These are phyloP conservation scores for Termitomyces sp. DNA, from an alignment of 768 basidiomycete species.

Conservation along the genomic window DNA sequence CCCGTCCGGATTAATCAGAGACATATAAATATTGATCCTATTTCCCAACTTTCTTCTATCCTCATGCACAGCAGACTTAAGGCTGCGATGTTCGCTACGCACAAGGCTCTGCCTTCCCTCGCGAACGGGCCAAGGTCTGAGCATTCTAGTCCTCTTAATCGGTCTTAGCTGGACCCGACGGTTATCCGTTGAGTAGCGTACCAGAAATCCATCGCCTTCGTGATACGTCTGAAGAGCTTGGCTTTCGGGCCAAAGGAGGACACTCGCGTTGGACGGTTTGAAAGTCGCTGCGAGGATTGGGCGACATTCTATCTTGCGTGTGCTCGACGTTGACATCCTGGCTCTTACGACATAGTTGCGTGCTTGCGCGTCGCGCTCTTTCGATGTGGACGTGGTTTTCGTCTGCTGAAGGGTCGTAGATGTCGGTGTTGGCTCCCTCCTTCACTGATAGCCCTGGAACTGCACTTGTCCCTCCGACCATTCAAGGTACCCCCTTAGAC, in stretches of 20 bases:
- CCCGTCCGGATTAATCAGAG: background rate
- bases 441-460: background rate
- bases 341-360: background rate
- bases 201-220: constrained; percentile 22
- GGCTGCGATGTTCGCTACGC: constrained; percentile 45
- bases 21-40: background rate
- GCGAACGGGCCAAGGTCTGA: constrained; percentile 38
- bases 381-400: background rate
- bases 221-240: constrained; percentile 11
- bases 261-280: constrained; percentile 1
- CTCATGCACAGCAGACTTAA: constrained; percentile 26
- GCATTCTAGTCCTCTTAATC: constrained; percentile 22
- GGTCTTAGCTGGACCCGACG: constrained; percentile 24
- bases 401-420: background rate
- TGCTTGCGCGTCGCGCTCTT: background rate
- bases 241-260: constrained; percentile 14
- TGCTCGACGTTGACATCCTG: background rate
- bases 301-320: background rate
- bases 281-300: constrained; percentile 27
- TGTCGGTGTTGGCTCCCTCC: background rate
- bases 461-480: background rate
- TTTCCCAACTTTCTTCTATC: background rate
- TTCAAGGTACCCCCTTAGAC: too few species aligned
- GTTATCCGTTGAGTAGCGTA: constrained; percentile 21
- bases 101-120: constrained; percentile 33